Conservation (phyloP, 441 rosid species). For the Erysimum cheiri region DNA sequence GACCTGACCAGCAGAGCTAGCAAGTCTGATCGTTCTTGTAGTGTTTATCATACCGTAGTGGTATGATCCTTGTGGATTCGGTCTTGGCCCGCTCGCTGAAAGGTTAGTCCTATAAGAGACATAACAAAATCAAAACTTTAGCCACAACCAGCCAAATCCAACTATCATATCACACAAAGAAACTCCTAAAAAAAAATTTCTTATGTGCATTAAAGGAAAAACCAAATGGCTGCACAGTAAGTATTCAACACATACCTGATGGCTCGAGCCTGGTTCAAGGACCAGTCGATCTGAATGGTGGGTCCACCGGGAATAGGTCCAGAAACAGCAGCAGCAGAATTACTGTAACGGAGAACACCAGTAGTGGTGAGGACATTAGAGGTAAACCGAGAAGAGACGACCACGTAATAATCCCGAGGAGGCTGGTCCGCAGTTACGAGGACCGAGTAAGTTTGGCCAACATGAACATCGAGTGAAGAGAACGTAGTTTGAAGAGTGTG, state of each 20-base stretch:
- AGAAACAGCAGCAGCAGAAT: conserved; percentile 72
- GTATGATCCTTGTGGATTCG: conserved; percentile 99
- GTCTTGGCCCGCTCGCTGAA: conserved; percentile 97
- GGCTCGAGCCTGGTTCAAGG: conserved; percentile 93
- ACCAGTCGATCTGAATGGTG: conserved; percentile 77
- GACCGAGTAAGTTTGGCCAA: conserved; percentile 87
- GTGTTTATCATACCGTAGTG: conserved; percentile 95
- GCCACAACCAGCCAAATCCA: background rate
- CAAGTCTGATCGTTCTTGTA: conserved; percentile 71
- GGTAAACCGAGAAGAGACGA: conserved; percentile 85
- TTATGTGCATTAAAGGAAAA: background rate
- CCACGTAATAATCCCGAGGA: conserved; percentile 76
- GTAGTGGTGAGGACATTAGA: conserved; percentile 61
- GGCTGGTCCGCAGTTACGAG: conserved; percentile 93
- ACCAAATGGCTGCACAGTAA: background rate
- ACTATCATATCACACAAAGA: background rate
- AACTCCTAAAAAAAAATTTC: background rate
- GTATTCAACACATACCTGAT: conserved; percentile 57
- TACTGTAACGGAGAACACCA: conserved; percentile 71
- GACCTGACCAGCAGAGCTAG: conserved; percentile 77
- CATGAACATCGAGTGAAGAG: conserved; percentile 84
- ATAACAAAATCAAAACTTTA: conserved; percentile 12
- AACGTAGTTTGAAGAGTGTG: conserved; percentile 79
- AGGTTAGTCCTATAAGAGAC: conserved; percentile 76
- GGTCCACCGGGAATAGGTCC: conserved; percentile 89